Base-by-base conservation (phyloP, 257 asterid genomes). In the Eustoma russellianum region DNA sequence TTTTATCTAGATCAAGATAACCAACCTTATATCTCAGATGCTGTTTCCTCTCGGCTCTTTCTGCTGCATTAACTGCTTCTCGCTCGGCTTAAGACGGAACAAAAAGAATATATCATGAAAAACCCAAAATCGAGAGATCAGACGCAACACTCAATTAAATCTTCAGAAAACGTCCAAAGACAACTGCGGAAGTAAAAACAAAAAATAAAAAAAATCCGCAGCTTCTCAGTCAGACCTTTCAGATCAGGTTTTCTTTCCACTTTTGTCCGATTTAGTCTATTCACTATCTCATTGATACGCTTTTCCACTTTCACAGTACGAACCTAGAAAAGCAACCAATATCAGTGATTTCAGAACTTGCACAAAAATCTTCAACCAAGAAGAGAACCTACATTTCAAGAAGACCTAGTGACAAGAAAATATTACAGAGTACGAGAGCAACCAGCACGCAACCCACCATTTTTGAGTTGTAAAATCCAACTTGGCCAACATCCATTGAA, bases 401-500 rank as follows among this genome's bases (percentile, higher is more conserved):
- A 59, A 16, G 50, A 51, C 30, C 41, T 49, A 13, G 10, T 57
- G 16, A 5, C 52, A 38, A 9, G 52, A 66, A 53, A 56, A 53
- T 46, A 50, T 52, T 38, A 16, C 12, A 6, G 44, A 34, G 16
- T 12, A n/a, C 15, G 40, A 48, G 15, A 46, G 6, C 52, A 61
- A 28, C 5, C 13, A 66, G 5, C 5, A 13, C 38, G 28, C 24
- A 61, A 54, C 88, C 76, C 69, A 88, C 99, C 95, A 79, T 78
- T 74, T 85, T 92, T 19, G 96, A 67, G 65, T 74, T 88, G 75
- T 85, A 74, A 69, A 92, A 92, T 63, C 97, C 91, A 71, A 92
- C 95, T 92, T 92, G 98, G 55, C 98, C 98, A 51, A 92, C 95
- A 72, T 92, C 98, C 98, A 92, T 92, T 57, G 98, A 85, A 41